Conservation (phyloP, 2,329 filamentous ascomycete genomes). For the Aspergillus sp. region DNA sequence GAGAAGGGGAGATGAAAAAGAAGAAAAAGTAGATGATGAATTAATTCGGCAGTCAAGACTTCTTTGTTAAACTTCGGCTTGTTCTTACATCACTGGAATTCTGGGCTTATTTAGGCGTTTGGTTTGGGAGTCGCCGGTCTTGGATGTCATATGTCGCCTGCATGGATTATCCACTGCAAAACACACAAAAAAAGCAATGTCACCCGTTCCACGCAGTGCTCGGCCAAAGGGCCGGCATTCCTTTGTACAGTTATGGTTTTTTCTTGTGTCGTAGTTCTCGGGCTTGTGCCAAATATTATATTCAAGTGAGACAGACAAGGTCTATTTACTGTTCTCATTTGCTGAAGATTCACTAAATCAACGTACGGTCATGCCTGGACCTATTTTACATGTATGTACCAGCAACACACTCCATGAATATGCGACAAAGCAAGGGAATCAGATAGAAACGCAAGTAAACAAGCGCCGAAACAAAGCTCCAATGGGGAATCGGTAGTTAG, state of each 20-base stretch:
- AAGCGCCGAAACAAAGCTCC: slow-evolving; percentile 13
- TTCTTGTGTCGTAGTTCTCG: neutral
- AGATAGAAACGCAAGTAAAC: slow-evolving; percentile 6
- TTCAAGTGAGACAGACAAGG: neutral
- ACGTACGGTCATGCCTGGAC: slow-evolving; percentile 2
- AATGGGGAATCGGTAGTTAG: slow-evolving; percentile 12
- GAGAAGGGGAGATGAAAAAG: neutral
- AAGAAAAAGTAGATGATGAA: neutral
- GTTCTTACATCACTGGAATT: slow-evolving; percentile 16
- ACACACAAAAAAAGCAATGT: slow-evolving; percentile 14
- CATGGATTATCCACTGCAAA: slow-evolving; percentile 5
- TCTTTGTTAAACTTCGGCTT: slow-evolving; percentile 7
- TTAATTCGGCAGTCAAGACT: slow-evolving; percentile 5
- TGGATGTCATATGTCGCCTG: slow-evolving; percentile 13
- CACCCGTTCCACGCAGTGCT: neutral
- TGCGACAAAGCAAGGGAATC: slow-evolving; percentile 7
- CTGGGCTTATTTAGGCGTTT: slow-evolving; percentile 25
- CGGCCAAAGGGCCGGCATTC: neutral
- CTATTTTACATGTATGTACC: slow-evolving; percentile 13
- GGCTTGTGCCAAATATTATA: neutral
- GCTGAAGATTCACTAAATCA: neutral
- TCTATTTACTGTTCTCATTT: slow-evolving; percentile 1
- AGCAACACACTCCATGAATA: slow-evolving; percentile 2
- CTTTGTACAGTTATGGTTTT: neutral
- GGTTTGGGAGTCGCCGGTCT: slow-evolving; percentile 24